Conservation (phyloP, 2,329 filamentous ascomycete genomes). For the Stachybotrys chartarum region DNA sequence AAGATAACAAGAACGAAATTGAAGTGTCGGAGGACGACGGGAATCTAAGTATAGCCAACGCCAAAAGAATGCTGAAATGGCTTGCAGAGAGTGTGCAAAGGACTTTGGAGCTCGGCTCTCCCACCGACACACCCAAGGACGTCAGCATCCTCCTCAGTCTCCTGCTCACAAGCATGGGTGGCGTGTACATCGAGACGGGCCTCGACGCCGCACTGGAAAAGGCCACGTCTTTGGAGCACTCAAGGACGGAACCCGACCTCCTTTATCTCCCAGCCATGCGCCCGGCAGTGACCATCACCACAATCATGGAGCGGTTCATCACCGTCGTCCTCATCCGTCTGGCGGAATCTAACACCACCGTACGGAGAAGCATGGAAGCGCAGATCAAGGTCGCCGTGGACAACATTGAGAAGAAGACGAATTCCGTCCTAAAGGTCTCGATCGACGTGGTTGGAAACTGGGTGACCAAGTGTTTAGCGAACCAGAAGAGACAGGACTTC, state of each 20-base stretch:
- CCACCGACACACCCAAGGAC: conserved; percentile 87
- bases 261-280: conserved; percentile 73
- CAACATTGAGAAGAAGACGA: conserved; percentile 78
- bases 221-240: conserved; percentile 67
- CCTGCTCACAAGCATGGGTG: conserved; percentile 79
- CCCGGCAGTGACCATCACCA: conserved; percentile 79
- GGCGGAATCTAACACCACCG: conserved; percentile 82
- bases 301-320: conserved; percentile 89
- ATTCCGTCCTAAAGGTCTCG: conserved; percentile 48
- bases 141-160: conserved; percentile 78
- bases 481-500: conserved; percentile 86
- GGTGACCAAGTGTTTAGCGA: conserved; percentile 62
- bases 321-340: conserved; percentile 84
- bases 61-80: conserved; percentile 98
- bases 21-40: conserved; percentile 90
- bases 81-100: conserved; percentile 89
- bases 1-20: conserved; percentile 73
- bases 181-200: conserved; percentile 65
- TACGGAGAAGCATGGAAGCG: conserved; percentile 83
- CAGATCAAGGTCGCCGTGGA: conserved; percentile 66
- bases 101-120: conserved; percentile 81
- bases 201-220: conserved; percentile 65
- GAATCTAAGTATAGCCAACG: conserved; percentile 70
- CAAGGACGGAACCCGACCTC: conserved; percentile 81
- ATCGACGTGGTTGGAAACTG: conserved; percentile 67